Conservation (phyloP, 2,329 filamentous ascomycete genomes). For the Leptographium flavum region DNA sequence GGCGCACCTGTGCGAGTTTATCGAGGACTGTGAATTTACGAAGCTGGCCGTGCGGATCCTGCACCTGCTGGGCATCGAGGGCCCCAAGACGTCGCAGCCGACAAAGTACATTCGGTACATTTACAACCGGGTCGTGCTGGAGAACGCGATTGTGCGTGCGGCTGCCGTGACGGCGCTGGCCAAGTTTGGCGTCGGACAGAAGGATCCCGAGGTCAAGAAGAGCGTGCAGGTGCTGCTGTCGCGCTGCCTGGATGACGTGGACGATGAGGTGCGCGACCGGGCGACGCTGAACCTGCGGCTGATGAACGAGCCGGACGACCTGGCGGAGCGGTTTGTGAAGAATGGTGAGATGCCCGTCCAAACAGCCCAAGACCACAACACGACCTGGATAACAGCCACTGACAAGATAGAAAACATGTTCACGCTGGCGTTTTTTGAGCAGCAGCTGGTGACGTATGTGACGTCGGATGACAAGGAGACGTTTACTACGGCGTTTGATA, state of each 20-base stretch:
- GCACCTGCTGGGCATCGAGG: constrained; percentile 85
- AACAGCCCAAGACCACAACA: too few species aligned
- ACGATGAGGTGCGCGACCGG: constrained; percentile 94
- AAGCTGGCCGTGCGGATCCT: constrained; percentile 93
- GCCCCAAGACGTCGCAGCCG: constrained; percentile 85
- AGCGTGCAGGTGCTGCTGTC: constrained; percentile 87
- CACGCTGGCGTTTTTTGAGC: constrained; percentile 86
- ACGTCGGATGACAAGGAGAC: constrained; percentile 79
- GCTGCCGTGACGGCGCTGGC: constrained; percentile 90
- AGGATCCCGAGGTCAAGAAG: constrained; percentile 91
- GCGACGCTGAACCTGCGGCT: constrained; percentile 83
- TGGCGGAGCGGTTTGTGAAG: constrained; percentile 79
- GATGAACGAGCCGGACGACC: constrained; percentile 82
- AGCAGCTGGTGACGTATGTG: constrained; percentile 95
- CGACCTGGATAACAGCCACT: neutral
- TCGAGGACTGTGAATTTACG: constrained; percentile 98
- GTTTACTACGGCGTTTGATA: constrained; percentile 77
- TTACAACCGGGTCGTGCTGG: constrained; percentile 93
- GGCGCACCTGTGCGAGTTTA: constrained; percentile 94
- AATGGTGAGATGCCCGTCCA: constrained; percentile 46
- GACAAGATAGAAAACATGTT: constrained; percentile 68
- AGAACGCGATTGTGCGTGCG: constrained; percentile 90
- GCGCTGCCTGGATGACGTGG: constrained; percentile 87
- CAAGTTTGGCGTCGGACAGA: constrained; percentile 94
- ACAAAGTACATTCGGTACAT: constrained; percentile 99